These are phyloP conservation scores for Persicaria tinctoria DNA, from an alignment of 148 eudicot genomes.

Conservation along the genomic window DNA sequence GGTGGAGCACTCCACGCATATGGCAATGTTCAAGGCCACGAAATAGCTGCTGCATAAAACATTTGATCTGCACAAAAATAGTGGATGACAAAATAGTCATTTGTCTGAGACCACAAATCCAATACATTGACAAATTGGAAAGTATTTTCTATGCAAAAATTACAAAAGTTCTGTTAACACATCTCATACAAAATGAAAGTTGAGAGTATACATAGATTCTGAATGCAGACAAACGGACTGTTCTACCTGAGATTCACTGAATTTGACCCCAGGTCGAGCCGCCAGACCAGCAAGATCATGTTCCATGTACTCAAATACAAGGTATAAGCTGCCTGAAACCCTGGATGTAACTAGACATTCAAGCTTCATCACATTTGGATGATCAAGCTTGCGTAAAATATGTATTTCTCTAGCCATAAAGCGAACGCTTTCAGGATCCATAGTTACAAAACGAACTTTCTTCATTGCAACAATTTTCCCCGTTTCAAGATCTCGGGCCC, in stretches of 20 bases:
- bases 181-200: not conserved
- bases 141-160: not conserved
- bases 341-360: conserved; percentile 51
- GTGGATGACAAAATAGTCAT: not conserved
- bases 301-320: conserved; percentile 63
- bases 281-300: conserved; percentile 64
- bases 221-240: not conserved
- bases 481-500: conserved; percentile 54
- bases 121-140: not conserved
- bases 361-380: conserved; percentile 62
- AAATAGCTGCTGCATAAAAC: conserved; percentile 54
- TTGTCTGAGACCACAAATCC: conserved; percentile 1
- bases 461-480: conserved; percentile 54
- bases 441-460: conserved; percentile 52
- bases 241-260: conserved; percentile 49
- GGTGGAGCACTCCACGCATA: conserved; percentile 53
- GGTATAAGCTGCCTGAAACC: conserved; percentile 44
- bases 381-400: conserved; percentile 48
- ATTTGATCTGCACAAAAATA: conserved; percentile 44
- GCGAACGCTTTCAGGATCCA: conserved; percentile 70
- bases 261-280: conserved; percentile 35
- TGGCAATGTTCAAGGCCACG: conserved; percentile 61
- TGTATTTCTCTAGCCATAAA: conserved; percentile 56
- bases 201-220: not conserved
- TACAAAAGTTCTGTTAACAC: not conserved